Evolutionary conservation across 768 basidiomycete species (phyloP), one percentile per base, ranked within the genome.

Genomic region (Saitozyma sp.): DNA sequence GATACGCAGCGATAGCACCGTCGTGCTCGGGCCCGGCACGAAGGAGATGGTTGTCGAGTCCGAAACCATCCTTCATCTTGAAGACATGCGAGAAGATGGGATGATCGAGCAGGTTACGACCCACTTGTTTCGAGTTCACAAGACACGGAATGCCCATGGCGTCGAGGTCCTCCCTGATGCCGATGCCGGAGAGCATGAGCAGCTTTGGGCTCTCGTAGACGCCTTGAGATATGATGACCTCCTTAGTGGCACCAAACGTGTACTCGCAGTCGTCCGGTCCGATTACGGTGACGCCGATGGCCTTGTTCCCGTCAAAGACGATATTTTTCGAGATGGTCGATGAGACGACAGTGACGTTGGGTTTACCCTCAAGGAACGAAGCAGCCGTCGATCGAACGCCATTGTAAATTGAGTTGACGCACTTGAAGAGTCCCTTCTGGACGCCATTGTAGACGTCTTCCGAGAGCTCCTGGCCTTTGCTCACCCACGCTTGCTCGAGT

Each of bases 161-260:
- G 14, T 57, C 41, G 9, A 57, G 41, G 9, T 57, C 56, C 8
- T 40, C 13, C 38, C 48, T 57, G 41, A 39, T 11, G 14, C 56
- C 56, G 29, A 57, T 57, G 48, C 56, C 56, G 48, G 56, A 57
- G 14, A 46, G 41, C 41, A 57, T 45, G 16, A 57, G 43, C 9
- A 57, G 40, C 38, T 57, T 9, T 9, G 56, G 42, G 8, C 42
- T 9, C 8, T 29, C 56, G 56, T 57, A 57, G 8, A 29, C 39
- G 16, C 56, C 56, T n/a, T 9, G 14, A 49, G 41, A 10, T 40
- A 57, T 37, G 43, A 57, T 57, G 9, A 57, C 56, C 29, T 57
- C 56, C 43, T 29, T 9, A 8, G 43, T 46, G 56, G 56, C 56
- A 13, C 17, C 16, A 38, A 41, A 20, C 54, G 14, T 9, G 39